phyloP scores from a whole-genome alignment of 495 filamentous ascomycete species.

The Immersiella caudata region DNA sequence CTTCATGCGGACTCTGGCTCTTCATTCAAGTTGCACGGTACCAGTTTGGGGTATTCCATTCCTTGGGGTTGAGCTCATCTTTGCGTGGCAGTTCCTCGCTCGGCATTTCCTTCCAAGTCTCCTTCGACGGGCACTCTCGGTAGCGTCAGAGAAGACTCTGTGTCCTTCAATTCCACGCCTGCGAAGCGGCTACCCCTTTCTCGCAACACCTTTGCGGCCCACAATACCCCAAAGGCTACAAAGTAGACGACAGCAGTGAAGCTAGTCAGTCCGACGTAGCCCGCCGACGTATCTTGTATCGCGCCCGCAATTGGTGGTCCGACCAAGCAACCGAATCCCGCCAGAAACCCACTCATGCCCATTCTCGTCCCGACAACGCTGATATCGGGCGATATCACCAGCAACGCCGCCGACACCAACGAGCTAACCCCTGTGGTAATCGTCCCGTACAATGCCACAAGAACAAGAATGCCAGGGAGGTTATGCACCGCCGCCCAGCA shows the following conservation, averaged over 20 bases:
- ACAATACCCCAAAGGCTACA: constrained; percentile 2
- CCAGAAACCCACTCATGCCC: constrained; percentile 37
- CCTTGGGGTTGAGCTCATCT: too few species aligned
- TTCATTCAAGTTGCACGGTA: too few species aligned
- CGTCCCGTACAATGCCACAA: constrained; percentile 46
- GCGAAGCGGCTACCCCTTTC: background rate
- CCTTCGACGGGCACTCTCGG: too few species aligned
- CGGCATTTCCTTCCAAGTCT: too few species aligned
- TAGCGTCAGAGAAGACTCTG: background rate
- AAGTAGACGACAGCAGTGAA: constrained; percentile 9
- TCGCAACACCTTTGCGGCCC: background rate
- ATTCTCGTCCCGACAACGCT: constrained; percentile 40
- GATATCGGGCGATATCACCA: constrained; percentile 30
- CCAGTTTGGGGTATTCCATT: too few species aligned
- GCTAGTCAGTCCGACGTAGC: background rate
- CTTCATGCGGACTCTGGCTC: too few species aligned
- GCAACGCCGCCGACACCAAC: constrained; percentile 37
- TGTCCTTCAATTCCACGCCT: background rate
- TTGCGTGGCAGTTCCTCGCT: too few species aligned
- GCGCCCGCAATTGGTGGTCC: constrained; percentile 13
- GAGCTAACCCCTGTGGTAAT: constrained; percentile 44
- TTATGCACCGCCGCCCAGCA: constrained; percentile 21
- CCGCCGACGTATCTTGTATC: constrained; percentile 3
- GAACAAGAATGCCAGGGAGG: constrained; percentile 41
- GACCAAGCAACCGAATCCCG: constrained; percentile 9